Base-by-base conservation (phyloP, 2,329 filamentous ascomycete species). In the Fragosphaeria purpurea region DNA sequence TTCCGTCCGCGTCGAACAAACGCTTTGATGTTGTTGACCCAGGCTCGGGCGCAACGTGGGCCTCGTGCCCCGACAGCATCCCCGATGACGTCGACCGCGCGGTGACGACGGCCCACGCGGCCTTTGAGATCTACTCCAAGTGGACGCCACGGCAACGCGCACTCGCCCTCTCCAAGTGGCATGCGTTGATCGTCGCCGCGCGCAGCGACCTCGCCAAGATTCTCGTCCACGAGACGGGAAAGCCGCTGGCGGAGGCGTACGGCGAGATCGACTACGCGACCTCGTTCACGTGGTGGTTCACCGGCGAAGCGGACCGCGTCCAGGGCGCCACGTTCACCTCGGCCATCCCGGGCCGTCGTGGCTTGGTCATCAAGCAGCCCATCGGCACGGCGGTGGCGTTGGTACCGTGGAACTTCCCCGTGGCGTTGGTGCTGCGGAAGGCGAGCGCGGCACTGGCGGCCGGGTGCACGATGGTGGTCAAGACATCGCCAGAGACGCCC, bases 401-500 rank as follows among this genome's bases (percentile, higher is more conserved):
- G 11, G 82, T 86, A 1, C 83, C 83, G 4, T 86, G 83, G 83
- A 85, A 87, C 58, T 86, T 85, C 57, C 82, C 82, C 1, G 72
- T 83, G 47, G 80, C 80, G 64, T 69, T 86, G 80, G 74, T 85
- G 7, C 3, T 37, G 35, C 64, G 84, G 34, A 88, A 87, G 61
- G 82, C 76, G 2, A 74, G 77, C 45, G 80, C 83, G 6, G 83
- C 83, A 1, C 65, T 87, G 40, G 84, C 84, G 2, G 83, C 83
- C 4, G 84, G 84, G 1, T 87, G 83, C 61, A 82, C 83, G 1
- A 86, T 90, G 79, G 72, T 90, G 12, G 72, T 79, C 12, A 88
- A 88, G 66, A 82, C 84, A 2, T 83, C 79, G 4, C 83, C 83
- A 74, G 83, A 88, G 63, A 88, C 86, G 3, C 86, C 86, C 0